A percentile compares a stretch with the other conserved stretches of the same genome.
Conservation (phyloP, 306 rosid genomes). For the Malus orientalis region DNA sequence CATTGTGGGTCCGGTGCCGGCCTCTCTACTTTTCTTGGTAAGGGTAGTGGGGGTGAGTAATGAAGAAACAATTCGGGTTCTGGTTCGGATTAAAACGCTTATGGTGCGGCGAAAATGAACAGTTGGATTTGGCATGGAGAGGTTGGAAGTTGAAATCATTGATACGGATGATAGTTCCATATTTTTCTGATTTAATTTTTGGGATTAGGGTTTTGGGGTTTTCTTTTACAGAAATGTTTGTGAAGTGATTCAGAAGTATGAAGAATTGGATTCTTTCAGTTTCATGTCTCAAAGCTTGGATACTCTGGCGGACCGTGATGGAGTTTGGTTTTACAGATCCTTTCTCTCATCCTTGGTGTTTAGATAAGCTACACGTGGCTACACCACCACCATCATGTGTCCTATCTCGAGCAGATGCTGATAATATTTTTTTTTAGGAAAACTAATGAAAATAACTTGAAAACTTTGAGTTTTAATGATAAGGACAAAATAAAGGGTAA, state of each 20-base stretch:
- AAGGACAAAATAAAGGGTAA: too few relatives aligned
- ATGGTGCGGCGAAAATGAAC: too few relatives aligned
- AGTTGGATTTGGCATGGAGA: neutral
- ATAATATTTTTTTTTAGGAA: too few relatives aligned
- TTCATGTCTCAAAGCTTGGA: neutral
- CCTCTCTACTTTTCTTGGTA: neutral
- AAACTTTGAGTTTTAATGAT: too few relatives aligned
- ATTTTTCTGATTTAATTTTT: neutral
- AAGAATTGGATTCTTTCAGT: neutral
- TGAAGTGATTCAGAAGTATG: neutral
- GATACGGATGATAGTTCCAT: slow-evolving; percentile 18
- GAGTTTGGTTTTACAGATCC: too few relatives aligned
- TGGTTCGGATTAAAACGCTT: neutral
- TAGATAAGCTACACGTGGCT: slow-evolving; percentile 20
- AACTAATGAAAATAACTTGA: too few relatives aligned
- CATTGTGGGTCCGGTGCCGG: neutral
- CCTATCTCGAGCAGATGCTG: too few relatives aligned
- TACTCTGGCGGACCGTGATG: too few relatives aligned
- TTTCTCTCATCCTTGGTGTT: too few relatives aligned
- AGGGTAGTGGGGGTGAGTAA: neutral
- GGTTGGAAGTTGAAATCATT: neutral
- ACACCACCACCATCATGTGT: neutral
- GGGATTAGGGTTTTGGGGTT: neutral
- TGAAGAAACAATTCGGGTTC: slow-evolving; percentile 14
- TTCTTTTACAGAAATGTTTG: neutral